Conservation (phyloP, 768 basidiomycete genomes). For the Lactarius sanguifluus region DNA sequence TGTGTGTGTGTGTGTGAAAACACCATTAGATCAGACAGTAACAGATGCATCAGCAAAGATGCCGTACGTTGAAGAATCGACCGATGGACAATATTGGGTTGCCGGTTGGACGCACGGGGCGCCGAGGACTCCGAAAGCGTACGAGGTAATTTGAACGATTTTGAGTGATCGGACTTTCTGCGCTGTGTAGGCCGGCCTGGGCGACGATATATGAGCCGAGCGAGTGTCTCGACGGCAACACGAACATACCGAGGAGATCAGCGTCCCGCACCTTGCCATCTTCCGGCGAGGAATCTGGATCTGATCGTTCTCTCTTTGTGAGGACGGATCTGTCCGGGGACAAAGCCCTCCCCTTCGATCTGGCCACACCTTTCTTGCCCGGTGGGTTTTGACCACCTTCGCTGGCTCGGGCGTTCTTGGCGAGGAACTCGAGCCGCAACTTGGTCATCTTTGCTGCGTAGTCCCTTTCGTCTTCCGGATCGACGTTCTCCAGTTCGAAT, state of each 20-base stretch:
- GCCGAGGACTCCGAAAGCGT: conserved; percentile 36
- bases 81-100: conserved; percentile 27
- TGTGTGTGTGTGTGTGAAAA: too few species aligned
- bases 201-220: background rate
- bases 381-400: conserved; percentile 25
- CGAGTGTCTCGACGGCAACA: background rate
- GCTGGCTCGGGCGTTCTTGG: conserved; percentile 31
- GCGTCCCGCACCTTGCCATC: conserved; percentile 15
- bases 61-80: conserved; percentile 65
- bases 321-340: conserved; percentile 17
- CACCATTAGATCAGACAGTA: background rate
- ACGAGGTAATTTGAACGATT: conserved; percentile 4
- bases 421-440: conserved; percentile 40
- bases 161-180: conserved; percentile 4
- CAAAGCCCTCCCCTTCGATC: conserved; percentile 13
- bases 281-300: conserved; percentile 22
- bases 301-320: conserved; percentile 24
- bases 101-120: conserved; percentile 41
- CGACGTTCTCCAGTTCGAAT: conserved; percentile 45
- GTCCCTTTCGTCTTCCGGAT: conserved; percentile 42
- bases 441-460: conserved; percentile 44
- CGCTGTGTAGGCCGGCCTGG: conserved; percentile 13
- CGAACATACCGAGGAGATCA: conserved; percentile 9
- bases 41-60: conserved; percentile 4
- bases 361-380: conserved; percentile 20